Percentiles rank a stretch among this genome's conserved stretches.
phyloP scores from a whole-genome alignment of 1,139 yeast species.

The Arxiozyma slooffiae region DNA sequence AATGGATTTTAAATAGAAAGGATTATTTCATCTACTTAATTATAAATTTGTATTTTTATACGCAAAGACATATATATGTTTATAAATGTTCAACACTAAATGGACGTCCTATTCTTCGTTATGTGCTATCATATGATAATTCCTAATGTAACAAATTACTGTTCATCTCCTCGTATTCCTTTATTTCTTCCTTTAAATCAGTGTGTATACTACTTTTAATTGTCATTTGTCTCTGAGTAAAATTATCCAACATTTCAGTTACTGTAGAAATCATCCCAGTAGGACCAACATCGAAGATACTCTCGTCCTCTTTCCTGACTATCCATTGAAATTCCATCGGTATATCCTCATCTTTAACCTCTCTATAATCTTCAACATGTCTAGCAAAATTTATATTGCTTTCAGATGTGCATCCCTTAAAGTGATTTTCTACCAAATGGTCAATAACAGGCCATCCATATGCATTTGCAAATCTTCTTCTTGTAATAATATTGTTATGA shows the following conservation, averaged over 20 bases:
- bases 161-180: constrained; percentile 15
- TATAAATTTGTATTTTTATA: neutral
- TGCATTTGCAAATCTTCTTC: constrained; percentile 86
- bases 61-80: neutral
- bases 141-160: constrained; percentile 6
- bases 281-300: constrained; percentile 57
- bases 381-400: constrained; percentile 8
- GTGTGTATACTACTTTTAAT: neutral
- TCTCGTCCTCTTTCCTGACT: constrained; percentile 37
- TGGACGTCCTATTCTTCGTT: neutral
- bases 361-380: constrained; percentile 36
- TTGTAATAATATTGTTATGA: constrained; percentile 82
- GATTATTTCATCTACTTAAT: neutral
- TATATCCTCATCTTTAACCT: neutral
- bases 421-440: constrained; percentile 64
- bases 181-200: constrained; percentile 15
- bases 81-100: neutral
- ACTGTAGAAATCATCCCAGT: constrained; percentile 59
- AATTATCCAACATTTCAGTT: constrained; percentile 38
- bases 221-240: constrained; percentile 18
- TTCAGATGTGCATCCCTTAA: constrained; percentile 21
- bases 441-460: constrained; percentile 96
- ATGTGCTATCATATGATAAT: neutral
- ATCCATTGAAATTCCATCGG: constrained; percentile 38
- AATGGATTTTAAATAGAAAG: neutral